Base-by-base conservation (phyloP, 768 basidiomycete genomes). In the Xerocomus brunneocitrinus region DNA sequence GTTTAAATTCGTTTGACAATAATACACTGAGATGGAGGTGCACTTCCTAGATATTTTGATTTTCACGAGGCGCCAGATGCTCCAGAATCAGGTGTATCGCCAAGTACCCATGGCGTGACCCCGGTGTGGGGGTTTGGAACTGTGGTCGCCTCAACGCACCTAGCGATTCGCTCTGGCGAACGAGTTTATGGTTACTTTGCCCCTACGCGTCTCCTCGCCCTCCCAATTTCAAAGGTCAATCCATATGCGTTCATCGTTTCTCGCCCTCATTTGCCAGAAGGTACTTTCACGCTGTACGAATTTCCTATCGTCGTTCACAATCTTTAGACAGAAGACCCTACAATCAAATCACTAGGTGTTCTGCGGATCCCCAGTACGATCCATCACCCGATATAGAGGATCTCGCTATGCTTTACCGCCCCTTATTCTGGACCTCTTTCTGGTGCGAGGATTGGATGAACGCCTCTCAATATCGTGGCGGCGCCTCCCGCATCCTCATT, bases 121-220 rank as follows among this genome's bases (percentile, higher is more conserved):
- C 85, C 85, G 0, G 86, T 87, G 6, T 87, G 85, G 85, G 86
- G 84, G 8, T 87, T 85, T 54, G 85, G 80, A 12, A 82, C 79
- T 0, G 65, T 87, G 4, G 60, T 79, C 5, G 63, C 60, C 39
- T 85, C 83, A 0, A 73, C 73, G 0, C 78, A 81, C 61, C 62
- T 72, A 2, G 74, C 73, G 49, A 76, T 87, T 30, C 51, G 66
- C 24, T 50, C 68, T 32, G 84, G 82, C 7, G 85, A 87, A 62
- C 74, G 82, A 9, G 72, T 88, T 12, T 85, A 84, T 61, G 85
- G 86, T 0, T 76, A 70, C 56, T 68, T 88, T 34, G 81, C 83
- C 6, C 82, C 83, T 1, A 68, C 79, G 1, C 73, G 77, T 39
- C 87, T 84, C 62, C 69, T 87, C 13, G 60, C 82, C 2, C 60